Evolutionary conservation across 306 rosid genomes (phyloP).

Genomic region (Pyrus communis): DNA sequence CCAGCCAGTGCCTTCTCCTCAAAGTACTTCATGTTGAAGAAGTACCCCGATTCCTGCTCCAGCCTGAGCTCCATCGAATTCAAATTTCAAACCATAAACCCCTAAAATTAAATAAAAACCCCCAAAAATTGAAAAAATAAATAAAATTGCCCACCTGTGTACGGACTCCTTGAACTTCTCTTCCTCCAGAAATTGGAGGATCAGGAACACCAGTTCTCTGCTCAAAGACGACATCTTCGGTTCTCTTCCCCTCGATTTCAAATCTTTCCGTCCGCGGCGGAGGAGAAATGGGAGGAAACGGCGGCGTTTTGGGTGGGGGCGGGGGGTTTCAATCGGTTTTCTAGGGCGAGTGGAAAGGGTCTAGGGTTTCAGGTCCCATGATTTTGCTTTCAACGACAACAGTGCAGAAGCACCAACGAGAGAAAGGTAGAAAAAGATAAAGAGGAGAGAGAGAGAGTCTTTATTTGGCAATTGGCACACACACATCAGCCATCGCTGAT

Average conservation of each 20-base stretch:
- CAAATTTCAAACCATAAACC: background rate
- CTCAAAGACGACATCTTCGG: slow-evolving; percentile 18
- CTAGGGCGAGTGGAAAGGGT: background rate
- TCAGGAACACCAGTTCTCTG: slow-evolving; percentile 19
- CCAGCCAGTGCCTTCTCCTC: slow-evolving; percentile 14
- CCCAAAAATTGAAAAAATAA: background rate
- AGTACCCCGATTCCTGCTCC: slow-evolving; percentile 18
- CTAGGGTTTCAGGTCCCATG: slow-evolving; percentile 24
- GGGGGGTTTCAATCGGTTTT: background rate
- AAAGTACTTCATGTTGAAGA: slow-evolving; percentile 21
- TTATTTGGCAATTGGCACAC: slow-evolving; percentile 4
- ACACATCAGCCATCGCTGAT: background rate
- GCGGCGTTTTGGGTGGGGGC: slow-evolving; percentile 7
- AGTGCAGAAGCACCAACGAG: slow-evolving; percentile 4
- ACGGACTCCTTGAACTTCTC: slow-evolving; percentile 23
- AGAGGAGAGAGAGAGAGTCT: background rate
- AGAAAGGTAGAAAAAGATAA: background rate
- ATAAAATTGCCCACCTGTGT: background rate
- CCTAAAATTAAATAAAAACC: background rate
- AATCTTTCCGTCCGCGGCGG: background rate
- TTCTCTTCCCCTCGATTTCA: background rate
- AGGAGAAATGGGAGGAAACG: background rate
- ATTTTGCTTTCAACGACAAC: slow-evolving; percentile 13
- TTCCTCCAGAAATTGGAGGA: slow-evolving; percentile 18
- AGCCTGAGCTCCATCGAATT: slow-evolving; percentile 2